Percentiles rank a stretch among this genome's conserved stretches.
phyloP scores from a whole-genome alignment of 2,329 filamentous ascomycete genomes.

The Pseudohalonectria lignicola region DNA sequence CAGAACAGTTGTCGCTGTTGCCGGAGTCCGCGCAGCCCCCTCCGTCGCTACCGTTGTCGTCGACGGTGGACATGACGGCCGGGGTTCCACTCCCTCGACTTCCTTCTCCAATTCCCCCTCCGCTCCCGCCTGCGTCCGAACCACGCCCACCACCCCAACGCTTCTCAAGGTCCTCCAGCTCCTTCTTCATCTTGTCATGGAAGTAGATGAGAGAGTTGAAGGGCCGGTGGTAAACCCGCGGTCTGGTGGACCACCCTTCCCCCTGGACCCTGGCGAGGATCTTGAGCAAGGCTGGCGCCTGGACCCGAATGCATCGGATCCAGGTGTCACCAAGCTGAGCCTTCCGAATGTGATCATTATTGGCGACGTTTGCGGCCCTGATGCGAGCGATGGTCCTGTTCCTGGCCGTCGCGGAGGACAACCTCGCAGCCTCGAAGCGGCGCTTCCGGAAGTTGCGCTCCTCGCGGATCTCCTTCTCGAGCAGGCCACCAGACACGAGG shows the following conservation, averaged over 20 bases:
- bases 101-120: too few species aligned
- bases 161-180: conserved; percentile 3
- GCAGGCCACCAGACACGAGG: conserved; percentile 4
- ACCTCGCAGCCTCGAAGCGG: background rate
- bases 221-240: conserved; percentile 7
- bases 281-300: conserved; percentile 6
- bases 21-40: too few species aligned
- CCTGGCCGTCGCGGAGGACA: background rate
- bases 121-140: too few species aligned
- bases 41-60: too few species aligned
- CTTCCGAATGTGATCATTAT: background rate
- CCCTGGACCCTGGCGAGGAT: conserved; percentile 6
- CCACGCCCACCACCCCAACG: too few species aligned
- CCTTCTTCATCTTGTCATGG: conserved; percentile 3
- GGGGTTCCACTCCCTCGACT: too few species aligned
- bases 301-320: conserved; percentile 7
- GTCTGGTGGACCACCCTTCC: conserved; percentile 6
- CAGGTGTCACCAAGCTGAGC: conserved; percentile 4
- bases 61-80: too few species aligned
- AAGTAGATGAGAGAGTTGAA: conserved; percentile 8
- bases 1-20: conserved; percentile 2
- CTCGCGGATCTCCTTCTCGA: conserved; percentile 6
- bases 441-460: conserved; percentile 5
- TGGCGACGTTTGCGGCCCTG: conserved; percentile 5
- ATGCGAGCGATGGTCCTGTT: conserved; percentile 3